A percentile compares a stretch with the other conserved stretches of the same genome.
These are phyloP conservation scores for Aspergillus funiculosus DNA, from an alignment of 495 filamentous ascomycete genomes.

Conservation along the genomic window DNA sequence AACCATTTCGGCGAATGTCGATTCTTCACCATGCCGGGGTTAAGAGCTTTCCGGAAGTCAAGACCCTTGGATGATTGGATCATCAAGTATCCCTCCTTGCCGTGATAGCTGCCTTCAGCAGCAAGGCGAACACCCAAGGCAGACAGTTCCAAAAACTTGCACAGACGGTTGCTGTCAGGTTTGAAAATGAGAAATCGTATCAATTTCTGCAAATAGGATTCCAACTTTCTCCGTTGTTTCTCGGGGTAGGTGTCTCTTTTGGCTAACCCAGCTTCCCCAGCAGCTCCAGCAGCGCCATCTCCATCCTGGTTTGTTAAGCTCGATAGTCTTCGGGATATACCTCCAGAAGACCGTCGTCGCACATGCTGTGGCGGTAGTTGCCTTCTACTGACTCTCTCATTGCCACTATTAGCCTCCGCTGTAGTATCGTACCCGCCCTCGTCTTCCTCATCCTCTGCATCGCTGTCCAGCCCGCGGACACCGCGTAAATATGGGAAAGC, in stretches of 20 bases:
- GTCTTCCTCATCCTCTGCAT: constrained; percentile 80
- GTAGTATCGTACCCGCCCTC: constrained; percentile 53
- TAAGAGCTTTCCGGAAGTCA: constrained; percentile 78
- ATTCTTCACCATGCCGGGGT: constrained; percentile 64
- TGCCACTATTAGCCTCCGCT: constrained; percentile 52
- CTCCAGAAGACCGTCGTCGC: constrained; percentile 54
- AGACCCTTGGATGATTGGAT: constrained; percentile 88
- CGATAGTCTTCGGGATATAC: constrained; percentile 50
- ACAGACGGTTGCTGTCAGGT: constrained; percentile 89
- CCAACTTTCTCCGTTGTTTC: constrained; percentile 78
- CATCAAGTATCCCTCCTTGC: constrained; percentile 91
- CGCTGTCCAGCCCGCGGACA: constrained; percentile 69
- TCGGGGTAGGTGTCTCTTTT: constrained; percentile 54
- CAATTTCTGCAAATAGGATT: constrained; percentile 89
- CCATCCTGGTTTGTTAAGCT: constrained; percentile 46
- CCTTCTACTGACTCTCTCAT: constrained; percentile 47
- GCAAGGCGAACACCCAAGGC: constrained; percentile 92
- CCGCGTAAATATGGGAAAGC: constrained; percentile 89
- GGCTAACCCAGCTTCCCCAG: constrained; percentile 35
- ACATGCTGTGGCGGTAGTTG: constrained; percentile 29
- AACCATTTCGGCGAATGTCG: constrained; percentile 95
- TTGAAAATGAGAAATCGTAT: constrained; percentile 93
- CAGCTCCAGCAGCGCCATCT: constrained; percentile 37
- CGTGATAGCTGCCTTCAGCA: constrained; percentile 93
- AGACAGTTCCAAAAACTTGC: constrained; percentile 92